Evolutionary conservation across 1,284 basidiomycete species (phyloP).

Genomic region (Ceratobasidium papillatum): DNA sequence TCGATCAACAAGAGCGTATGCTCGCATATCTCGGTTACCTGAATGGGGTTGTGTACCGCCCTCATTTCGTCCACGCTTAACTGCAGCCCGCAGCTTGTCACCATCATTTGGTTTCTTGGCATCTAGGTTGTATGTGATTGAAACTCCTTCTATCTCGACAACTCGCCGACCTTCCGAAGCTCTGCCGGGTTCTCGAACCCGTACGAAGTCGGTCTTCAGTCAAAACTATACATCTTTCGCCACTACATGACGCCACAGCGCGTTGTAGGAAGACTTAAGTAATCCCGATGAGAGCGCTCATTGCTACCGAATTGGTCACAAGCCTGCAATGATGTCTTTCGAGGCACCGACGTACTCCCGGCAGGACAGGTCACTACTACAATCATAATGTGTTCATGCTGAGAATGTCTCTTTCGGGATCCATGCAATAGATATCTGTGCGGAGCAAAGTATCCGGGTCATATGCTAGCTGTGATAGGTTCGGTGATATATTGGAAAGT

Average conservation of each 20-base stretch:
- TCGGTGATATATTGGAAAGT: not conserved
- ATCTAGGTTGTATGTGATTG: not conserved
- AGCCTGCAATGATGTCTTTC: not conserved
- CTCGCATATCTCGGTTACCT: no score
- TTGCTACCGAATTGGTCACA: not conserved
- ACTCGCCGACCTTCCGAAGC: constrained; percentile 9
- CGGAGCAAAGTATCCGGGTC: not conserved
- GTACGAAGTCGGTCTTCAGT: not conserved
- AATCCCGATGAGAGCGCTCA: not conserved
- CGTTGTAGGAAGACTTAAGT: not conserved
- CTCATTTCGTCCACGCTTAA: not conserved
- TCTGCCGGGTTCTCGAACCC: not conserved
- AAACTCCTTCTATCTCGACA: not conserved
- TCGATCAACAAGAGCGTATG: no score
- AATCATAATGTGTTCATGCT: not conserved
- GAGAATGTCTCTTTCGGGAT: not conserved
- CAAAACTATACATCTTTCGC: not conserved
- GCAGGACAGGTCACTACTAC: not conserved
- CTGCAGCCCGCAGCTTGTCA: not conserved
- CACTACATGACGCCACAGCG: not conserved
- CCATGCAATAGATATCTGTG: not conserved
- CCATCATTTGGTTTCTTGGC: constrained; percentile 1
- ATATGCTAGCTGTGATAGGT: not conserved
- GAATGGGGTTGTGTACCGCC: no score
- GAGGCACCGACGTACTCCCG: not conserved